Percentiles rank a stretch among this genome's conserved stretches.
phyloP scores from a whole-genome alignment of 1,139 yeast species.

The Saccharomyces hybrid region DNA sequence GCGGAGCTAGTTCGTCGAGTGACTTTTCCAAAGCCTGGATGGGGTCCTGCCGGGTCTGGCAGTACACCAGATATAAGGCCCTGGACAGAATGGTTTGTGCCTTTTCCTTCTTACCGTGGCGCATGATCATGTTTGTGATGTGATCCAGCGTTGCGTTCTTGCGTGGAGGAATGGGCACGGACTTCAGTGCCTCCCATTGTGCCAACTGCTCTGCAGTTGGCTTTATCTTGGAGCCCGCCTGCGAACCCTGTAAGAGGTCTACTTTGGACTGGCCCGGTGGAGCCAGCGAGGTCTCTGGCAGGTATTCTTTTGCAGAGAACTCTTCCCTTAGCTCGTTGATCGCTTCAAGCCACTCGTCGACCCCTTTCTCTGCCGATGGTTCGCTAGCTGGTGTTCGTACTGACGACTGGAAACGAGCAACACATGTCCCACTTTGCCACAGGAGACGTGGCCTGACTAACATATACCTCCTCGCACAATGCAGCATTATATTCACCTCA shows the following conservation, averaged over 20 bases:
- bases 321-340: constrained; percentile 48
- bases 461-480: neutral
- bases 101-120: constrained; percentile 77
- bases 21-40: constrained; percentile 65
- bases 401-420: neutral
- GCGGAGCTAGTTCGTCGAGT: constrained; percentile 77
- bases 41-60: constrained; percentile 48
- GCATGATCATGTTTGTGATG: constrained; percentile 83
- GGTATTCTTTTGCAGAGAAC: constrained; percentile 34
- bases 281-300: constrained; percentile 31
- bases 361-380: constrained; percentile 42
- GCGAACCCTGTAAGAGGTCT: constrained; percentile 31
- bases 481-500: neutral
- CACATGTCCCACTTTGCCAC: neutral
- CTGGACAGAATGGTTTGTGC: constrained; percentile 71
- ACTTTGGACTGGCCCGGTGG: constrained; percentile 39
- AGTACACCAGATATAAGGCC: constrained; percentile 65
- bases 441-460: neutral
- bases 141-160: constrained; percentile 68
- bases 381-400: neutral
- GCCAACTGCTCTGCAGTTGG: constrained; percentile 57
- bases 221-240: constrained; percentile 19
- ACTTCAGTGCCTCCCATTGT: constrained; percentile 45
- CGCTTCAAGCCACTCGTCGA: constrained; percentile 61
- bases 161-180: constrained; percentile 51